Base-by-base conservation (phyloP, 2,329 filamentous ascomycete genomes). In the Diplodia corticola region DNA sequence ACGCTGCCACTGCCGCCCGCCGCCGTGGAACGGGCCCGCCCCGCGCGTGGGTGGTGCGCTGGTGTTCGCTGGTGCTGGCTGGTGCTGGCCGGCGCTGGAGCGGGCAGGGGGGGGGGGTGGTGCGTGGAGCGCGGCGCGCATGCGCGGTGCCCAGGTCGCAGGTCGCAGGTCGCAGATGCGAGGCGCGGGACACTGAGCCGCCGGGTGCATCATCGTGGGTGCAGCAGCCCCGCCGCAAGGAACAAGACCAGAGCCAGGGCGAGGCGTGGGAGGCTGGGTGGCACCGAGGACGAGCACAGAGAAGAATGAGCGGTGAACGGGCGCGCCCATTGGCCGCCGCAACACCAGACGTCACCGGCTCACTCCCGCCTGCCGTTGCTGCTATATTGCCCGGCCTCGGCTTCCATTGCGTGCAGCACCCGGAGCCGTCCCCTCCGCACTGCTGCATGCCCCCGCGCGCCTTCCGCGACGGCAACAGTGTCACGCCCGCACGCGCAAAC, bases 251-350 rank as follows among this genome's bases (percentile, higher is more conserved):
- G 44, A 57, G 44, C 35, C 35, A 37, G 12, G 17, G 37, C 15
- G 15, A 13, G 7, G 40, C 17, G 40, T 20, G 40, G 40, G 40
- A 44, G 40, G 40, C 40, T 61, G 57, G 57, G 57, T 49, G 57
- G 57, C 54, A 59, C 51, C 22, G 49, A 15, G 22, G 12, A 28
- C 22, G 24, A 46, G 54, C 44, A 59, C 28, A 28, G 28, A 28
- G 12, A 33, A 35, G 33, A 35, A 35, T 35, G 55, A 60, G 55
- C 57, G 57, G 57, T 61, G 44, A 61, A 61, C 26, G 44, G n/a
- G 7, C 40, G n/a, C 44, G 26, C 5, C 44, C 40, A 61, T 61
- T 61, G 57, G 57, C 37, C 22, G 55, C 55, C 22, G 20, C 54
- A 37, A 44, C 40, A 44, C 40, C 40, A 44, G 40, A 44, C 40